Base-by-base conservation (phyloP, 2,329 filamentous ascomycete genomes). In the Didymella glomerata region DNA sequence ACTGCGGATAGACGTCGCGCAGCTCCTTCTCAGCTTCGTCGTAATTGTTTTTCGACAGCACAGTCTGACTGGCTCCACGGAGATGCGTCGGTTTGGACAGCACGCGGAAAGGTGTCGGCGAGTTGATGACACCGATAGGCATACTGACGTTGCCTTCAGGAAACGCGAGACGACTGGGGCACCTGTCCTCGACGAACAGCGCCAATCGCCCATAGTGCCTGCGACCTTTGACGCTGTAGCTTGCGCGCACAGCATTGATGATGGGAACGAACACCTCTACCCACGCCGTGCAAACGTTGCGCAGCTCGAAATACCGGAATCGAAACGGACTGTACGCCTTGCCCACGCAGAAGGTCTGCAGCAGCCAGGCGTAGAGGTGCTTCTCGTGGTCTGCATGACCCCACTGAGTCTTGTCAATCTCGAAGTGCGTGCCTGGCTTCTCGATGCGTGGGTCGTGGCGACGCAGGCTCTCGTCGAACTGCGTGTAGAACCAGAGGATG, bases 271-370 rank as follows among this genome's bases (percentile, higher is more conserved):
- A 64, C 0, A 75, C 66, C 3, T 67, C 53, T 20, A 69, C 63
- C 71, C 72, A 77, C 3, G 65, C 72, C 13, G 60, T 63, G 42
- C 68, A 70, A 18, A 73, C 55, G 32, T 69, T 75, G 24, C 53
- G 58, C 22, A 67, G 57, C 54, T 72, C 63, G 51, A 77, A 74
- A 60, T 68, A 76, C 9, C 56, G 40, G 36, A 77, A 69, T 4
- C 64, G 64, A 49, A 58, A 69, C 8, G 66, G 63, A 30, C 71
- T 77, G 40, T 53, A 53, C 8, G 42, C 27, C 51, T 75, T 75
- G n/a, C 74, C 74, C 4, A 76, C 70, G 25, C 66, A 64, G 55
- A 75, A 73, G 4, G 57, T 60, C 44, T 77, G 74, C 49, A 77
- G 49, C 34, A 77, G 40, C 73, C 73, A 76, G 6, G 61, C 71